A percentile compares a stretch with the other conserved stretches of the same genome.
These are phyloP conservation scores for Clavariopsis aquatica DNA, from an alignment of 495 filamentous ascomycete genomes.

Conservation along the genomic window DNA sequence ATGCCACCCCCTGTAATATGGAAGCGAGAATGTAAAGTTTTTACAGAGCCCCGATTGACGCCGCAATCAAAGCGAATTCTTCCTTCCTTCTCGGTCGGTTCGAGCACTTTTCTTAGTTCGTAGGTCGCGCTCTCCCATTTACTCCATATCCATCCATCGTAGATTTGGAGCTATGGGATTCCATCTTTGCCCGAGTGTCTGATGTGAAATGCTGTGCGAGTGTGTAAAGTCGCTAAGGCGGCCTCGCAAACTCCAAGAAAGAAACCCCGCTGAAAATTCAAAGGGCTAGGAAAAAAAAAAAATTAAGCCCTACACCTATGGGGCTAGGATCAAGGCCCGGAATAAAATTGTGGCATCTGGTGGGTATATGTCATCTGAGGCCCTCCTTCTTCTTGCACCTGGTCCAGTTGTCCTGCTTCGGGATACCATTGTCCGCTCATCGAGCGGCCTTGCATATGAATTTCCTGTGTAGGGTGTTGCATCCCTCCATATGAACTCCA, in stretches of 20 bases:
- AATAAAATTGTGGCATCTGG: constrained; percentile 27
- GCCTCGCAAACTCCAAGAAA: constrained; percentile 4
- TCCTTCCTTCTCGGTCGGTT: not conserved
- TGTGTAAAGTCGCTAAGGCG: not conserved
- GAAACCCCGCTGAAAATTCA: not conserved
- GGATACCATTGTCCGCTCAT: constrained; percentile 31
- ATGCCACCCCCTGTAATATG: not conserved
- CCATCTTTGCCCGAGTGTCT: not conserved
- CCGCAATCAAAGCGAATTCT: constrained; percentile 2
- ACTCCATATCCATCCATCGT: not conserved
- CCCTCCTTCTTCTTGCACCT: constrained; percentile 30
- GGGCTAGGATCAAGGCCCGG: constrained; percentile 10
- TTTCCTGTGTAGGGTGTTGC: constrained; percentile 11
- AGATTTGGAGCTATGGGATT: not conserved
- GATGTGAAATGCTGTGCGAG: constrained; percentile 7
- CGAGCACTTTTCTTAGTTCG: not conserved
- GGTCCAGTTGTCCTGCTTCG: constrained; percentile 24
- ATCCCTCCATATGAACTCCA: constrained; percentile 24
- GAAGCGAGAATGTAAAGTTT: not conserved
- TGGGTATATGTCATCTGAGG: constrained; percentile 18
- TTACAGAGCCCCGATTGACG: not conserved
- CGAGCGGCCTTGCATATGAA: constrained; percentile 18
- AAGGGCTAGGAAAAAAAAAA: not conserved
- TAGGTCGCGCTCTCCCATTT: constrained; percentile 4
- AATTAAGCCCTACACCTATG: no score